A percentile compares a stretch with the other conserved stretches of the same genome.
Evolutionary conservation across 805 yeast genomes (phyloP).

Genomic region (Yamadazyma phyllophila): DNA sequence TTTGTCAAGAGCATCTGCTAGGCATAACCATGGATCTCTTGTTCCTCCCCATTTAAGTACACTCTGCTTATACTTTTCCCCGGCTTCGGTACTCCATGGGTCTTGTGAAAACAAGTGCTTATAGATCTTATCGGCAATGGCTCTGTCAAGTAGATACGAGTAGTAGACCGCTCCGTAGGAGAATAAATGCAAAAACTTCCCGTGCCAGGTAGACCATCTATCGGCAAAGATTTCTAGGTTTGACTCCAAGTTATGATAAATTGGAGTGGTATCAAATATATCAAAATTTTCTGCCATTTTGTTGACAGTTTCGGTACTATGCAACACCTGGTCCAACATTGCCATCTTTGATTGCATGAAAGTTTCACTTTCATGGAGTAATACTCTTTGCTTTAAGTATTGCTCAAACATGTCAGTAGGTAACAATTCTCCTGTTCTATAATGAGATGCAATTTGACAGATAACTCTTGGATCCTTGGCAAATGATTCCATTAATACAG

Average conservation of each 20-base stretch:
- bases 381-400: slow-evolving; percentile 50
- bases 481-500: slow-evolving; percentile 94
- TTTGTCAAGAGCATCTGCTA: slow-evolving; percentile 73
- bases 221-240: slow-evolving; percentile 64
- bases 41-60: slow-evolving; percentile 94
- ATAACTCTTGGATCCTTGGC: slow-evolving; percentile 80
- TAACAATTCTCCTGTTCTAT: slow-evolving; percentile 60
- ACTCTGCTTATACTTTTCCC: slow-evolving; percentile 66
- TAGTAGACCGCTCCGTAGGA: slow-evolving; percentile 95
- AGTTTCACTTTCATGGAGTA: slow-evolving; percentile 67
- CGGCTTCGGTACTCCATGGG: slow-evolving; percentile 72
- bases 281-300: slow-evolving; percentile 15
- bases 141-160: slow-evolving; percentile 86
- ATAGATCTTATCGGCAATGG: slow-evolving; percentile 88
- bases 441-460: slow-evolving; percentile 67
- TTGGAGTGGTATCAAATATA: slow-evolving; percentile 52
- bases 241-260: slow-evolving; percentile 66
- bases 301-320: slow-evolving; percentile 38
- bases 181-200: slow-evolving; percentile 87
- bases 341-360: slow-evolving; percentile 91
- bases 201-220: slow-evolving; percentile 80
- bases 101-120: slow-evolving; percentile 62
- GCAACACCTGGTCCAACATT: slow-evolving; percentile 77
- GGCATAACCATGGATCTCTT: slow-evolving; percentile 80
- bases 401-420: slow-evolving; percentile 49